A percentile compares a stretch with the other conserved stretches of the same genome.
These are phyloP conservation scores for Intubia oerlemansii DNA, from an alignment of 2,329 filamentous ascomycete genomes.

Conservation along the genomic window DNA sequence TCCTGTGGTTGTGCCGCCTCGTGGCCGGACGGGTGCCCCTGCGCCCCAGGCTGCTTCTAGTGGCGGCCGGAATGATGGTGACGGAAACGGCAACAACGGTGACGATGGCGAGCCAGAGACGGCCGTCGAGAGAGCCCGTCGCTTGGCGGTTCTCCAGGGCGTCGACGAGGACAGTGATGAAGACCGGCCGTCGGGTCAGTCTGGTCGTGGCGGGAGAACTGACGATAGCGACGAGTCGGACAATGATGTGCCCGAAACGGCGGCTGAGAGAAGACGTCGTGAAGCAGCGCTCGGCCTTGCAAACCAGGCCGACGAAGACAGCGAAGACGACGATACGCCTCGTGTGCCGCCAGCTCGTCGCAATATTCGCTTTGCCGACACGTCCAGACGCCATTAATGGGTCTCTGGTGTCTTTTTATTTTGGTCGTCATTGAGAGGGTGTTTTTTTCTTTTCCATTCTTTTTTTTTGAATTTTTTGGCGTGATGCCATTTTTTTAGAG, in stretches of 20 bases:
- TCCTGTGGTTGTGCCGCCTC: too few species aligned
- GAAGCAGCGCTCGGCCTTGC: conserved; percentile 50
- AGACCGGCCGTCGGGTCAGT: too few species aligned
- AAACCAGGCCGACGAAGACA: conserved; percentile 22
- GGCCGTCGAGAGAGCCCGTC: conserved; percentile 44
- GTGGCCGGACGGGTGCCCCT: too few species aligned
- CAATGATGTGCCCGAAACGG: conserved; percentile 36
- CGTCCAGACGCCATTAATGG: conserved; percentile 5
- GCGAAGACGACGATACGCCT: conserved; percentile 35
- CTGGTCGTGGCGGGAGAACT: too few species aligned
- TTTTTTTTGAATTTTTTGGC: background rate
- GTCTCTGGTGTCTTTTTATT: background rate
- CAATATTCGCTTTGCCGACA: conserved; percentile 41
- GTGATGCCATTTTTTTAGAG: too few species aligned
- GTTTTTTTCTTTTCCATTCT: background rate
- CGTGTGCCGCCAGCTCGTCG: conserved; percentile 28
- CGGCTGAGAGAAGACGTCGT: conserved; percentile 51
- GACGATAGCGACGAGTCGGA: conserved; percentile 15
- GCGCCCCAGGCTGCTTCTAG: too few species aligned
- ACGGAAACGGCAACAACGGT: too few species aligned
- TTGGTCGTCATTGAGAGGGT: background rate
- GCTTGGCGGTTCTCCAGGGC: conserved; percentile 31
- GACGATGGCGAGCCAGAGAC: conserved; percentile 27
- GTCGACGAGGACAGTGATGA: too few species aligned
- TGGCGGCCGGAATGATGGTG: too few species aligned